Evolutionary conservation across 768 basidiomycete species (phyloP), one percentile per base, ranked within the genome.

Genomic region (Rhizopogon rudus): DNA sequence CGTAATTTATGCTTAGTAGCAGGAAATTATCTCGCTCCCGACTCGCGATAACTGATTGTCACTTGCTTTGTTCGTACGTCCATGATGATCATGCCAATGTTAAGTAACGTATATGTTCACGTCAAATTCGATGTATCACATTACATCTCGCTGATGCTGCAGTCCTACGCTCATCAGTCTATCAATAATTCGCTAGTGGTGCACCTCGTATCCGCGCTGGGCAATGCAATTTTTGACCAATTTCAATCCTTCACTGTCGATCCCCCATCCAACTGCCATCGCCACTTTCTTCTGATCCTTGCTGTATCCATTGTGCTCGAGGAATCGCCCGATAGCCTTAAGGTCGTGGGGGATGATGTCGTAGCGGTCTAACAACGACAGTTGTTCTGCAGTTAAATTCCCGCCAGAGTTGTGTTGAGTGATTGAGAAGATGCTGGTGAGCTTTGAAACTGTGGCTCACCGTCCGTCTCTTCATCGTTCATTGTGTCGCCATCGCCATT

Each of bases 1-100:
- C 83, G 96, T 13, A 99, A 99, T 70, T 79, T 99, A 35, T 95
- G 93, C 69, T 73, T 98, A 54, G 91, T 89, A 44, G 88, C 89
- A 16, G 96, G 96, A 5, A 78, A 77, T 42, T 88, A 86, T 66
- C 73, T 84, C 41, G 73, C 87, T 20, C 77, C 83, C 0, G 87
- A 87, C 55, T 67, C 73, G 51, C 75, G 81, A 68, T 83, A 63
- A 65, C 42, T 28, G 10, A 49, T 14, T 3, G 33, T 14, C 14
- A 49, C 33, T 22, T 7, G 20, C 20, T 8, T 7, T 49, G 35
- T 49, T 49, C 20, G 35, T 49, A 49, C 14, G 14, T 49, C 5
- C 31, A 17, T 14, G 3, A 25, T 49, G 35, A 22, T 37, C 20
- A 35, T 22, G 48, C 37, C 20, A 33, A 25, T 16, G 20, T 49